Evolutionary conservation across 768 basidiomycete genomes (phyloP).

Genomic region (Leccinum uliginosum): DNA sequence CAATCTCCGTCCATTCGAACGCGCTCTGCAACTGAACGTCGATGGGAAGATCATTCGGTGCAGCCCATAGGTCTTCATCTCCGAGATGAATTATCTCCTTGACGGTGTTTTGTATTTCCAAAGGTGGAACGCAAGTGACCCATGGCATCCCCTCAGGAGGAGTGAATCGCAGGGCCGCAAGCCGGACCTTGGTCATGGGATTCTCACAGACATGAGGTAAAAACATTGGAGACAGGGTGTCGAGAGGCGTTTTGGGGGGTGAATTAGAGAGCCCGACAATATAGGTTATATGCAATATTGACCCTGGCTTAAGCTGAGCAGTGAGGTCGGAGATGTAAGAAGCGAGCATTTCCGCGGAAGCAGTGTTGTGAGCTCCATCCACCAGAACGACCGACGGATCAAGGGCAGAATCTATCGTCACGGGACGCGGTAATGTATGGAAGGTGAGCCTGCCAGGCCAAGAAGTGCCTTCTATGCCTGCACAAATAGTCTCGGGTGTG

Average conservation of each 20-base stretch:
- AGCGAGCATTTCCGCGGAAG: conserved; percentile 65
- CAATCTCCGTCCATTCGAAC: conserved; percentile 39
- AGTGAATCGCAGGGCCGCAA: conserved; percentile 62
- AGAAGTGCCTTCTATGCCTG: conserved; percentile 53
- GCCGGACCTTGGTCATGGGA: conserved; percentile 33
- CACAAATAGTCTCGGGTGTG: conserved; percentile 43
- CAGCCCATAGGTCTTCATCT: conserved; percentile 44
- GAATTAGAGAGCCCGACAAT: conserved; percentile 83
- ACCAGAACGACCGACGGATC: conserved; percentile 51
- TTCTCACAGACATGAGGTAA: conserved; percentile 31
- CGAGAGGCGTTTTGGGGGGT: conserved; percentile 73
- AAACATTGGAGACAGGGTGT: conserved; percentile 70
- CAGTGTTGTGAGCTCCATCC: conserved; percentile 93
- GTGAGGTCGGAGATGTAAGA: conserved; percentile 47
- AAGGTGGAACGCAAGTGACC: conserved; percentile 63
- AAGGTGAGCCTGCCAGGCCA: conserved; percentile 90
- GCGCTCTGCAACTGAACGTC: conserved; percentile 41
- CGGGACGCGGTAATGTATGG: conserved; percentile 33
- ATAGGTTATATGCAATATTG: conserved; percentile 52
- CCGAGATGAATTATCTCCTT: conserved; percentile 34
- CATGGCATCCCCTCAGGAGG: conserved; percentile 93
- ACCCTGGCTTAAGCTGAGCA: conserved; percentile 17
- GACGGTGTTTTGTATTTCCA: conserved; percentile 47
- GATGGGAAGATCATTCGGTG: conserved; percentile 31
- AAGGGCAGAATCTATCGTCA: conserved; percentile 9